Evolutionary conservation across 306 rosid genomes (phyloP), one percentile per base, ranked within the genome.

Genomic region (Potentilla sterilis): DNA sequence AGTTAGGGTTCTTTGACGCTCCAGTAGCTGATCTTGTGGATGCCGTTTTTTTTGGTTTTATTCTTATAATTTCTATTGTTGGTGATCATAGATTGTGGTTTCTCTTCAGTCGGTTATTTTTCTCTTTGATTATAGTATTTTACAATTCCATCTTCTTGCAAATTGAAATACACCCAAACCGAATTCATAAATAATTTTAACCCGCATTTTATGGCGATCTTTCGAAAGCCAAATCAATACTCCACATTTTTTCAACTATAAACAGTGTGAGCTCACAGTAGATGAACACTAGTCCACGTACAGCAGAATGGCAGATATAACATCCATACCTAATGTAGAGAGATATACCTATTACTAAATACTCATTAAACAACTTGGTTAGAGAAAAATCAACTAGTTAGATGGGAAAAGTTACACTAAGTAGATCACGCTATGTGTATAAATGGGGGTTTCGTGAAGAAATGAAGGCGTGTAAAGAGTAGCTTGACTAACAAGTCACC

Each of bases 301-400:
- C 40, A 37, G 40, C 40, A 37, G 40, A 37, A 2, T 37, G 75
- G 88, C 80, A 85, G 93, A 82, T 89, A 69, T 75, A 89, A 77
- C 92, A 62, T 48, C 86, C 92, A 19, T 52, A 90, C 97, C 97
- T 86, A 88, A 68, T 38, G 66, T 13, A n/a, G 63, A 49, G 35
- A 71, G 37, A n/a, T 73, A 1, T 4, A 68, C 18, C 10, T 75
- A 46, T 62, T 19, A 13, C 68, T 4, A 61, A 62, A 65, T 72
- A 11, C 40, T 73, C 44, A 21, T 11, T 12, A 40, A 52, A 21
- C 5, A 72, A 55, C 42, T 6, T 43, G 67, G 9, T 57, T 21
- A 40, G 16, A 21, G 41, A 11, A 10, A 7, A 54, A 4, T 40
- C 40, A 72, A 38, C 19, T 12, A 14, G 43, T 73, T 73, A 57